phyloP scores from a whole-genome alignment of 257 asterid species.

The Nicotiana noctiflora region DNA sequence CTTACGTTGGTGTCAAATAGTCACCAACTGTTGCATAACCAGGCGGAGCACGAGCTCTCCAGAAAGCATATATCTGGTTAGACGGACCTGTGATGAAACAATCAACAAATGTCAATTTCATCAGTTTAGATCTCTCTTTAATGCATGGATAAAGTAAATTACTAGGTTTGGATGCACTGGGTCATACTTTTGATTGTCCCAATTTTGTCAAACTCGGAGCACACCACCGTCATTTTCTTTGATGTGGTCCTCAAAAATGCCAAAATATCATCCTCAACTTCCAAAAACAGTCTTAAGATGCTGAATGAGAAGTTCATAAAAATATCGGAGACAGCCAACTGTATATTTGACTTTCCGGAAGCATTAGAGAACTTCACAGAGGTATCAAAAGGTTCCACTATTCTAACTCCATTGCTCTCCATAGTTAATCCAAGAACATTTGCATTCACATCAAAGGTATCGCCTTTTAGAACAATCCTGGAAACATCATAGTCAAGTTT shows the following conservation, averaged over 20 bases:
- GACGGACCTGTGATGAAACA: slow-evolving; percentile 3
- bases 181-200: slow-evolving; percentile 70
- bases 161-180: not conserved
- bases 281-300: slow-evolving; percentile 78
- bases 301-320: slow-evolving; percentile 94
- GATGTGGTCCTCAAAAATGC: slow-evolving; percentile 84
- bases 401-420: slow-evolving; percentile 95
- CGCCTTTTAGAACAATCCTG: slow-evolving; percentile 81
- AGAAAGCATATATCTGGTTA: slow-evolving; percentile 63
- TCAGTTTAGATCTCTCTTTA: not conserved
- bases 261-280: slow-evolving; percentile 87
- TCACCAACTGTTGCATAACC: slow-evolving; percentile 93
- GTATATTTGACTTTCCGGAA: slow-evolving; percentile 66
- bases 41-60: slow-evolving; percentile 98
- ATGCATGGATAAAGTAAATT: not conserved
- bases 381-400: slow-evolving; percentile 95
- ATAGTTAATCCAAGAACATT: slow-evolving; percentile 69
- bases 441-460: slow-evolving; percentile 60
- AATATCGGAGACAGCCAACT: slow-evolving; percentile 71
- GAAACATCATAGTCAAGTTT: slow-evolving; percentile 21
- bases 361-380: slow-evolving; percentile 52
- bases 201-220: slow-evolving; percentile 88
- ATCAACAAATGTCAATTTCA: not conserved
- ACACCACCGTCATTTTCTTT: slow-evolving; percentile 62
- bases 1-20: slow-evolving; percentile 91